phyloP scores from a whole-genome alignment of 2,329 filamentous ascomycete genomes.

The Sporothrix variecibatus region DNA sequence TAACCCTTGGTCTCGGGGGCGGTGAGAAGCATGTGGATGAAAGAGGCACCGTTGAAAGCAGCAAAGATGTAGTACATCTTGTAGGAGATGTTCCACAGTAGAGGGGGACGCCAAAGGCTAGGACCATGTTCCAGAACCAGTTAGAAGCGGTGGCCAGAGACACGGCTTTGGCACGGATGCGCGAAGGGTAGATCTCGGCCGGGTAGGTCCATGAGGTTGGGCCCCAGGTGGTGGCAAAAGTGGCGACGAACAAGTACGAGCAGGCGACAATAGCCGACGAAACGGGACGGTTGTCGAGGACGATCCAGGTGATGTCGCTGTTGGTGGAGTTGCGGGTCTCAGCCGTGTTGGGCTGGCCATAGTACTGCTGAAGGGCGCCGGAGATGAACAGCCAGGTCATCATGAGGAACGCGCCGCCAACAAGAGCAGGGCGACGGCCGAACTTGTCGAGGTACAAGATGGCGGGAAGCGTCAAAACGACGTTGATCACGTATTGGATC shows the following conservation, averaged over 20 bases:
- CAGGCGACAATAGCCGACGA: conserved; percentile 68
- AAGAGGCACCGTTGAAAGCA: conserved; percentile 68
- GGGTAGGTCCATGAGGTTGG: conserved; percentile 53
- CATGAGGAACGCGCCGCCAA: conserved; percentile 59
- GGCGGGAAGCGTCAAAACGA: conserved; percentile 59
- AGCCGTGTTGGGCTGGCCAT: conserved; percentile 53
- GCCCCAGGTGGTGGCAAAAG: conserved; percentile 60
- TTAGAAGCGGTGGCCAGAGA: conserved; percentile 45
- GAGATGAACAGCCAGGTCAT: conserved; percentile 64
- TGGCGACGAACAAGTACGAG: conserved; percentile 72
- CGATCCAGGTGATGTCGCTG: conserved; percentile 58
- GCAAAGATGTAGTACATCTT: conserved; percentile 70
- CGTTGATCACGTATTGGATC: conserved; percentile 67
- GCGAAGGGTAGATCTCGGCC: conserved; percentile 48
- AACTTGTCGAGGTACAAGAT: conserved; percentile 62
- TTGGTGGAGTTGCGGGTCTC: conserved; percentile 43
- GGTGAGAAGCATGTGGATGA: conserved; percentile 66
- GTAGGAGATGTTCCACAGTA: conserved; percentile 53
- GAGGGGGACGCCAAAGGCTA: conserved; percentile 56
- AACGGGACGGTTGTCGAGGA: conserved; percentile 51
- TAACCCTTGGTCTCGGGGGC: conserved; percentile 69
- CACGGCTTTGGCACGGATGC: conserved; percentile 49
- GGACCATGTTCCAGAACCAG: conserved; percentile 54
- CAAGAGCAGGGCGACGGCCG: conserved; percentile 58
- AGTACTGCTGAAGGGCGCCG: conserved; percentile 60